These are phyloP conservation scores for Pseudonitzschia multistriata DNA, from an alignment of 108 stramenopile genomes.

Conservation along the genomic window DNA sequence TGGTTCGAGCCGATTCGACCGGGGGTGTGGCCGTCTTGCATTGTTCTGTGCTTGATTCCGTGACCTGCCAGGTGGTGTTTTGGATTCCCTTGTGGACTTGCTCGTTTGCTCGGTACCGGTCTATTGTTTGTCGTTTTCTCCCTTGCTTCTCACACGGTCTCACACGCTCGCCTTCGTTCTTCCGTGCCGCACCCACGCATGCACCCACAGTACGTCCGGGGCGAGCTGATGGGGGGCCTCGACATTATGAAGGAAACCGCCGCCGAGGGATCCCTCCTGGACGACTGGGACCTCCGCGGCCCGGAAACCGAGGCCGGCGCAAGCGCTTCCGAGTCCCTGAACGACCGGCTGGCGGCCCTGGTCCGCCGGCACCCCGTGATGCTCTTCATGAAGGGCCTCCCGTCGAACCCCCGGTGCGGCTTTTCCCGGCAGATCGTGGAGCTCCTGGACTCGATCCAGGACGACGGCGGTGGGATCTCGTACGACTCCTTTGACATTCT, in stretches of 20 bases:
- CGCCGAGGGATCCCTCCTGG: conserved; percentile 64
- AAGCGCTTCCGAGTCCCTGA: conserved; percentile 29
- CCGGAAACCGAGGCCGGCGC: background rate
- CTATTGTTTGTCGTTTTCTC: background rate
- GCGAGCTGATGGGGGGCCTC: conserved; percentile 93
- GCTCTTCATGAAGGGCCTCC: conserved; percentile 97
- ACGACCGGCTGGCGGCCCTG: conserved; percentile 60
- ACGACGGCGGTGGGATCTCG: conserved; percentile 28
- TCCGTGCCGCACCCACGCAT: no score
- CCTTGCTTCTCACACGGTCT: background rate
- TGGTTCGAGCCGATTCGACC: background rate
- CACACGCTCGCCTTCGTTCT: background rate
- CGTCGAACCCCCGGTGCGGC: conserved; percentile 87
- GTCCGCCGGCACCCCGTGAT: conserved; percentile 67
- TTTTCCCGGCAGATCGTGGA: conserved; percentile 89
- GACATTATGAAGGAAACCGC: conserved; percentile 97
- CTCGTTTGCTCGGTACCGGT: no score
- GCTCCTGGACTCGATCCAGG: conserved; percentile 58
- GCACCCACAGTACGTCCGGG: conserved; percentile 81
- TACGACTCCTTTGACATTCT: conserved; percentile 89
- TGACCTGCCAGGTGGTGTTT: no score
- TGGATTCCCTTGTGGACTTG: no score
- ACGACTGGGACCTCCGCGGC: conserved; percentile 49
- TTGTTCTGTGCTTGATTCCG: no score
- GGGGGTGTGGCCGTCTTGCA: background rate